phyloP scores from a whole-genome alignment of 106 monocot species.

The Dendrobium catenatum region DNA sequence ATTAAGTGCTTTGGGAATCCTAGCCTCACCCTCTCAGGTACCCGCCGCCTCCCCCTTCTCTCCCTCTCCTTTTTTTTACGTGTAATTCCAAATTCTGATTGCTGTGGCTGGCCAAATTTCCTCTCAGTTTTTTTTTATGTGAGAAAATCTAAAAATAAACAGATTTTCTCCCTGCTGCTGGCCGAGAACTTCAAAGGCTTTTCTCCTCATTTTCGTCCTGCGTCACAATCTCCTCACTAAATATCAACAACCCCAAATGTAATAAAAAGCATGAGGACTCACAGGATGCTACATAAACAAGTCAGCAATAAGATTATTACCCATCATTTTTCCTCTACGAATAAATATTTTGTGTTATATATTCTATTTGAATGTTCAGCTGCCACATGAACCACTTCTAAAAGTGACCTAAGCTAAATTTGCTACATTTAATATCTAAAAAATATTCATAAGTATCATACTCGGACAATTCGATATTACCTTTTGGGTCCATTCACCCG shows the following conservation, averaged over 20 bases:
- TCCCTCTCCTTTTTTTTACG: too few relatives aligned
- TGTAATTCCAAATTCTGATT: too few relatives aligned
- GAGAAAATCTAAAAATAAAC: too few relatives aligned
- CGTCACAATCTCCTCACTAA: neutral
- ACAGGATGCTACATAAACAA: neutral
- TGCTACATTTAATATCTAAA: constrained; percentile 1
- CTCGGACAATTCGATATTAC: constrained; percentile 16
- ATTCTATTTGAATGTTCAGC: neutral
- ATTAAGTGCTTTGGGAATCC: too few relatives aligned
- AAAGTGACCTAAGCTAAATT: neutral
- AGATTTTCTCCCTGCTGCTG: too few relatives aligned
- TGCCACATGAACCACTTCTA: neutral
- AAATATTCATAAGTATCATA: neutral
- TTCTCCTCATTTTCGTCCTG: too few relatives aligned
- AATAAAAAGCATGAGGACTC: neutral
- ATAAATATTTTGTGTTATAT: neutral
- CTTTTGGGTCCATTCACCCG: constrained; percentile 99
- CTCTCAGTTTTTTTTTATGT: too few relatives aligned
- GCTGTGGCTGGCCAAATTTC: too few relatives aligned
- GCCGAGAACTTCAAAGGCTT: too few relatives aligned
- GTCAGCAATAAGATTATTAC: neutral
- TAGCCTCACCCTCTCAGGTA: too few relatives aligned
- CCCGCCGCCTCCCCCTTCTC: too few relatives aligned
- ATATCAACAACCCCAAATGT: neutral
- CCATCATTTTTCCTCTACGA: neutral